A percentile compares a stretch with the other conserved stretches of the same genome.
Evolutionary conservation across 2,329 filamentous ascomycete species (phyloP).

Genomic region (Fusarium irregulare): DNA sequence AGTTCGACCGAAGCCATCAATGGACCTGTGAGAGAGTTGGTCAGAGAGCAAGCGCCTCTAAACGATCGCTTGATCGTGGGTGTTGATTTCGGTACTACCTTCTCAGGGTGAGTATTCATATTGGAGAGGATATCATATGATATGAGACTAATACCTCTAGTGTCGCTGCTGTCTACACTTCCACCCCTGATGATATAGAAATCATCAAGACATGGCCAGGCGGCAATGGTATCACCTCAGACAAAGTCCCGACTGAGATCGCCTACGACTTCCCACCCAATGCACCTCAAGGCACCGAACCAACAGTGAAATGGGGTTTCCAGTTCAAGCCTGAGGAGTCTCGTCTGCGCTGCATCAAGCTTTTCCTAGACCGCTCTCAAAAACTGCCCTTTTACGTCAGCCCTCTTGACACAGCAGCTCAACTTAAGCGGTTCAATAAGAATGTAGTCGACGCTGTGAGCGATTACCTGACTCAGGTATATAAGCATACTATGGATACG

Average conservation of each 20-base stretch:
- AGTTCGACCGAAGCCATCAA: slow-evolving; percentile 72
- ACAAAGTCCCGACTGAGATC: slow-evolving; percentile 87
- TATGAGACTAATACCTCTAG: slow-evolving; percentile 39
- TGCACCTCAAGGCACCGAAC: slow-evolving; percentile 52
- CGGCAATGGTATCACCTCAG: slow-evolving; percentile 86
- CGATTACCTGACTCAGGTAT: slow-evolving; percentile 82
- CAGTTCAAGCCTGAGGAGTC: slow-evolving; percentile 83
- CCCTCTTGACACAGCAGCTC: slow-evolving; percentile 79
- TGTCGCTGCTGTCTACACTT: slow-evolving; percentile 79
- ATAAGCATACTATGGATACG: slow-evolving; percentile 82
- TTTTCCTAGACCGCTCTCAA: slow-evolving; percentile 83
- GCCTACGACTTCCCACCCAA: slow-evolving; percentile 63
- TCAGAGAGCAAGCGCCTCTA: slow-evolving; percentile 62
- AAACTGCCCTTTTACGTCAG: slow-evolving; percentile 85
- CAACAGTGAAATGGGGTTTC: slow-evolving; percentile 80
- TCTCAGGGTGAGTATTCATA: slow-evolving; percentile 71
- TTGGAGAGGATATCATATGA: background rate
- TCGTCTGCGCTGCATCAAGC: slow-evolving; percentile 83
- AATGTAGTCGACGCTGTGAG: slow-evolving; percentile 83
- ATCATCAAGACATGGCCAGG: slow-evolving; percentile 89
- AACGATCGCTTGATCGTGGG: slow-evolving; percentile 79
- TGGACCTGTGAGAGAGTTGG: slow-evolving; percentile 68
- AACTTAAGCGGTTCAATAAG: slow-evolving; percentile 79
- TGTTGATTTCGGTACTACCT: slow-evolving; percentile 87
- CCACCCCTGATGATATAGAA: slow-evolving; percentile 81